Evolutionary conservation across 805 yeast species (phyloP), one percentile per base, ranked within the genome.

Genomic region (Barnettozyma pratensis): DNA sequence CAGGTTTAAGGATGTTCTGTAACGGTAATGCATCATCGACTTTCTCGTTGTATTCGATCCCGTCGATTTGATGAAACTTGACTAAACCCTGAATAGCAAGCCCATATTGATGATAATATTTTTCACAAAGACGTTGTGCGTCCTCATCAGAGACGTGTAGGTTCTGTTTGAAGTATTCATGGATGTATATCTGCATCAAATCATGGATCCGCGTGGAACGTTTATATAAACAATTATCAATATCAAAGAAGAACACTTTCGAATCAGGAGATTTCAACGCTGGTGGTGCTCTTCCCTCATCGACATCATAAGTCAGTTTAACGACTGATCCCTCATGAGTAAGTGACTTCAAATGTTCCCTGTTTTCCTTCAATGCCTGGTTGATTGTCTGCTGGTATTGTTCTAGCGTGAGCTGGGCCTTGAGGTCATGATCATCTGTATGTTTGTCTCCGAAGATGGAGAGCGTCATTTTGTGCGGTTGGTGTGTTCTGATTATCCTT

Each of bases 11-110:
- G n/a, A 90, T 83, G 45, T 77, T 71, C 51, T 88, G 91, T 60
- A 92, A 74, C 7, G 97, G 97, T 42, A 92, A 72, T 0, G 97
- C 83, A 63, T 92, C 99, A 68, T 92, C 99, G 12, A 92, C 98
- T 56, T 84, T 77, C 41, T 76, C 73, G 66, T 92, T 92, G 68
- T 92, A 92, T 55, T 87, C 94, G 66, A 92, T 61, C 6, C 97
- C 97, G 63, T 92, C 86, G 25, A 91, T 86, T 54, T 81, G 80
- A 55, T 79, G 79, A 56, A 69, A 69, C 58, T 72, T 66, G 25
- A 79, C 82, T 42, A 92, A 72, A 0, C 99, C 99, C 66, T 92
- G 96, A 45, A 92, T 80, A 0, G 98, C 97, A 51, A 92, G 74
- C 2, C 99, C 99, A 60, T 90, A 92, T 41, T 85, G 84, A 57